A percentile compares a stretch with the other conserved stretches of the same genome.
phyloP scores from a whole-genome alignment of 129 eudicot species.

The Centaurea solstitialis region DNA sequence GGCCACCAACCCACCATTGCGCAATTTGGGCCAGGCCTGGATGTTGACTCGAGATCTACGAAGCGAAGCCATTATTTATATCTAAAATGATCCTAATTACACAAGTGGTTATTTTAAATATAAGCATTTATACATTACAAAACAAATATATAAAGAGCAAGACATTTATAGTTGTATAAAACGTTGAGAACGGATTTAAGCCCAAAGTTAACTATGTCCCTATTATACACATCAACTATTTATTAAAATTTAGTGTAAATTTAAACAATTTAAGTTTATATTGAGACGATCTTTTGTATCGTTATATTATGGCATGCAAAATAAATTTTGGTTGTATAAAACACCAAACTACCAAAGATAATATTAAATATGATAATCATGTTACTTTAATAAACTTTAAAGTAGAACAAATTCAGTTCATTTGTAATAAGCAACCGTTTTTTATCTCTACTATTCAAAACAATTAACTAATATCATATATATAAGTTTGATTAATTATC shows the following conservation, averaged over 20 bases:
- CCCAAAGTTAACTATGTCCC: neutral
- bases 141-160: neutral
- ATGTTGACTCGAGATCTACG: neutral
- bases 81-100: neutral
- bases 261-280: no score
- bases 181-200: neutral
- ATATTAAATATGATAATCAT: neutral
- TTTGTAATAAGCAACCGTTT: neutral
- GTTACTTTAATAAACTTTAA: neutral
- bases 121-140: neutral
- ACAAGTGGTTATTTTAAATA: neutral
- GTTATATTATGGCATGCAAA: neutral
- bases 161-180: neutral
- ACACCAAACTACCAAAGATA: neutral
- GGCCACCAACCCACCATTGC: no score
- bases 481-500: no score
- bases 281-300: neutral
- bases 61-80: neutral
- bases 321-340: conserved; percentile 24
- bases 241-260: no score
- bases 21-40: no score
- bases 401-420: neutral
- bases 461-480: neutral
- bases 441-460: neutral
- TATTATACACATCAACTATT: no score